Evolutionary conservation across 129 eudicot species (phyloP), one percentile per base, ranked within the genome.

Genomic region (Artemisia argyi): DNA sequence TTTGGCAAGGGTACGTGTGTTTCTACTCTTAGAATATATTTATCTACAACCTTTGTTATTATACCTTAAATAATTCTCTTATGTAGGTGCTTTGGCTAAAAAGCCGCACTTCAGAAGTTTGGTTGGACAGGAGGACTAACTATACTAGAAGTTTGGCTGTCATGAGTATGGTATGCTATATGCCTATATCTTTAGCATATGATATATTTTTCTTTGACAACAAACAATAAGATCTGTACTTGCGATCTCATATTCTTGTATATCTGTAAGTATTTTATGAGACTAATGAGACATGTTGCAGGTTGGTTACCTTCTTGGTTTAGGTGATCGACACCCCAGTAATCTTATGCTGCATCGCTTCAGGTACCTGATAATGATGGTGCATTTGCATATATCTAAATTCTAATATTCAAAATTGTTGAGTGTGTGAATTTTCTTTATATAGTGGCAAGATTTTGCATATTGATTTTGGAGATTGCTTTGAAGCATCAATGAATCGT

Each of bases 281-380:
- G 15, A 55, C 30, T 44, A 48, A 20, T 59, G 69, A 56, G 65
- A 68, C 51, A 19, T 78, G 61, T 59, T 61, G 61, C 84, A 95
- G 99, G 99, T 91, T 61, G 99, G 99, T 67, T 95, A 95, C 80
- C 87, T 95, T 71, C 96, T 95, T 84, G 99, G 99, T 47, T 80
- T 95, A 66, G 99, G 99, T 66, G 99, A 95, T 85, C 93, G 99
- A 19, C 99, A 95, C 86, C 99, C 99, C 62, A 95, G 99, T 85
- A 95, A 95, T 81, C 97, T 95, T 68, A 95, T 95, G 99, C 90
- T 95, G 65, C 90, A 90, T 56, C 99, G 99, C 22, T 88, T 70
- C 83, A 95, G 97, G 99, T 95, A 88, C 28, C 8, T 39, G 18
- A 28, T 26, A 28, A 69, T 35, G 55, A 35, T 18, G 35, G 49